Conservation (phyloP, 2,329 filamentous ascomycete species). For the Xylaria sp. region DNA sequence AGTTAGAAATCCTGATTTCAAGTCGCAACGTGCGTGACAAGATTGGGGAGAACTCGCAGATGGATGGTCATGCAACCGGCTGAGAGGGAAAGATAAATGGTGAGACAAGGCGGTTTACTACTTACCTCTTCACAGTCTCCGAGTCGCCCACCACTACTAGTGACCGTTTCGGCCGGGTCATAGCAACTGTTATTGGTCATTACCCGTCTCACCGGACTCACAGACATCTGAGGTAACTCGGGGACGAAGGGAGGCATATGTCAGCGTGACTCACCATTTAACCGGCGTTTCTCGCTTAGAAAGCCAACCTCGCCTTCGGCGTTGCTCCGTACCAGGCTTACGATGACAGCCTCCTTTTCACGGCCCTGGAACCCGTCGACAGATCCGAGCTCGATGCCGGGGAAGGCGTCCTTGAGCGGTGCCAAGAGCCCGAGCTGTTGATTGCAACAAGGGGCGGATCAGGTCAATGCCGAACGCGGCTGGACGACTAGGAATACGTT, state of each 20-base stretch:
- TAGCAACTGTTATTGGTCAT: constrained; percentile 74
- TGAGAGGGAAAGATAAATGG: constrained; percentile 19
- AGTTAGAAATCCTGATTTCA: constrained; percentile 27
- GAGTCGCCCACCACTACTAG: constrained; percentile 93
- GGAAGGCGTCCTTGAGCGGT: constrained; percentile 81
- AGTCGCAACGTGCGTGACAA: constrained; percentile 21
- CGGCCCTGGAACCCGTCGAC: constrained; percentile 97
- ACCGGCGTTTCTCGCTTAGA: constrained; percentile 85
- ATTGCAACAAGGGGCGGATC: neutral
- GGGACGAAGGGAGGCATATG: neutral
- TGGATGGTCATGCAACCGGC: constrained; percentile 9
- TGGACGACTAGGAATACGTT: constrained; percentile 1
- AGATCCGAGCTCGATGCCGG: constrained; percentile 91
- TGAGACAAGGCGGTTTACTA: constrained; percentile 55
- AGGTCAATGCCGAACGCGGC: constrained; percentile 21
- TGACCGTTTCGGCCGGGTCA: constrained; percentile 93
- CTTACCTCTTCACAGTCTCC: constrained; percentile 89
- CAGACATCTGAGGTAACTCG: neutral
- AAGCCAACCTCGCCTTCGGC: constrained; percentile 89
- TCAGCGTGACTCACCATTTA: constrained; percentile 77
- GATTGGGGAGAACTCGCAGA: constrained; percentile 23
- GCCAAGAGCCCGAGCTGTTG: constrained; percentile 79
- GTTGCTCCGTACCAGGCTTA: constrained; percentile 95
- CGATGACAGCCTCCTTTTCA: constrained; percentile 94
- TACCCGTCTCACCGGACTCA: constrained; percentile 2